Percentiles rank a stretch among this genome's conserved stretches.
Conservation (phyloP, 768 basidiomycete genomes). For the Lentinula boryana region DNA sequence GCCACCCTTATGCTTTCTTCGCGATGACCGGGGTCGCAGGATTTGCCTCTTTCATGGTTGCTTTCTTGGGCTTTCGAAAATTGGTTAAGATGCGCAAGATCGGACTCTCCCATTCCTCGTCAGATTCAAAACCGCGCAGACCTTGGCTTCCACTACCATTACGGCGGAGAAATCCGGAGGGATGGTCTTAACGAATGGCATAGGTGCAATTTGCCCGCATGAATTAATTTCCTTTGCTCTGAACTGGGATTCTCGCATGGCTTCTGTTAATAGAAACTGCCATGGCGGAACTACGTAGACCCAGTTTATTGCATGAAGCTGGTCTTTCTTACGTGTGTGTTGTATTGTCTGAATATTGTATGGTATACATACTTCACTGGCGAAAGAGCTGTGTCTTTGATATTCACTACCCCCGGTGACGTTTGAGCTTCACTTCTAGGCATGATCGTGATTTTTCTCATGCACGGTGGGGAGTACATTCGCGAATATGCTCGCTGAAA, state of each 20-base stretch:
- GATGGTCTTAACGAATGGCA: constrained; percentile 22
- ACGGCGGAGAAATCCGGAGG: constrained; percentile 30
- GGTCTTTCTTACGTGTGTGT: too few relatives aligned
- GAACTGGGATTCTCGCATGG: too few relatives aligned
- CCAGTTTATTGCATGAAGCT: neutral
- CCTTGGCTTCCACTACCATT: constrained; percentile 34
- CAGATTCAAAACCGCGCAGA: constrained; percentile 17
- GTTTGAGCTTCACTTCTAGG: too few relatives aligned
- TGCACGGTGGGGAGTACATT: too few relatives aligned
- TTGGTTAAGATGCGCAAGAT: constrained; percentile 42
- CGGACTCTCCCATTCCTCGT: constrained; percentile 19
- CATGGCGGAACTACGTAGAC: neutral
- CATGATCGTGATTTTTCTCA: too few relatives aligned
- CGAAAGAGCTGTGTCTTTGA: too few relatives aligned
- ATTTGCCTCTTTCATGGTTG: constrained; percentile 52
- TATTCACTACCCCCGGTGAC: too few relatives aligned
- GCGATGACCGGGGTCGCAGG: constrained; percentile 56
- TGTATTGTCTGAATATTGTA: too few relatives aligned
- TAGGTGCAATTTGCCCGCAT: neutral
- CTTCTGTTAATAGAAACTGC: too few relatives aligned
- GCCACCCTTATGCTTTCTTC: constrained; percentile 68
- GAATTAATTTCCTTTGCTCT: neutral
- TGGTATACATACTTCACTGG: too few relatives aligned
- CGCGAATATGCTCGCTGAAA: too few relatives aligned
- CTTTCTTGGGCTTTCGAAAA: constrained; percentile 63